These are phyloP conservation scores for Taphrina wiesneri DNA, from an alignment of 1,139 yeast genomes.

Conservation along the genomic window DNA sequence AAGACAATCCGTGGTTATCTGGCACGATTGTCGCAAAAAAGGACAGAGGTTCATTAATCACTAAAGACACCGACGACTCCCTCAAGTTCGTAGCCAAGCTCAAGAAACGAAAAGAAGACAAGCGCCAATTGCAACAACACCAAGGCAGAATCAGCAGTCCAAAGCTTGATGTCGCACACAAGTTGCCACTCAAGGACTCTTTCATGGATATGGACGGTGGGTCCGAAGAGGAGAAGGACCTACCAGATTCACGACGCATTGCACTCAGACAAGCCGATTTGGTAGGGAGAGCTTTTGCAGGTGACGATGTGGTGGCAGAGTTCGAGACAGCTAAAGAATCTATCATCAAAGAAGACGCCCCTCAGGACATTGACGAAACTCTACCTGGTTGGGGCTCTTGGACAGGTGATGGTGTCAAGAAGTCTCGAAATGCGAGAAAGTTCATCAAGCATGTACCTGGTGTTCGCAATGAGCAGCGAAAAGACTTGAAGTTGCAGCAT, in stretches of 20 bases:
- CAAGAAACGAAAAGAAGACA: constrained; percentile 39
- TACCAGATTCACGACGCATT: background rate
- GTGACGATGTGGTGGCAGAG: constrained; percentile 82
- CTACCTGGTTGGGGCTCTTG: constrained; percentile 84
- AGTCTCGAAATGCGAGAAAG: constrained; percentile 55
- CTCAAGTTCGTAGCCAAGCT: constrained; percentile 44
- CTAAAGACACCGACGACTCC: constrained; percentile 44
- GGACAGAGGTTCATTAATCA: constrained; percentile 49
- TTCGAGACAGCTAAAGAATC: constrained; percentile 72
- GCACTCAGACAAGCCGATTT: constrained; percentile 71
- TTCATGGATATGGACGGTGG: constrained; percentile 44
- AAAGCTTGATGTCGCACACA: constrained; percentile 2
- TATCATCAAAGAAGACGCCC: constrained; percentile 76
- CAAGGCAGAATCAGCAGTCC: constrained; percentile 13
- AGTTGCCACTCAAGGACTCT: constrained; percentile 36
- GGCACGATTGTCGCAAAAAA: background rate
- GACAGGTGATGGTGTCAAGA: constrained; percentile 48
- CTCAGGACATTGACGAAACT: constrained; percentile 78
- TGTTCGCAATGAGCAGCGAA: constrained; percentile 67
- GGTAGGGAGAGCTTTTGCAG: constrained; percentile 91
- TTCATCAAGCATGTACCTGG: constrained; percentile 62
- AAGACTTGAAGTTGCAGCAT: constrained; percentile 70
- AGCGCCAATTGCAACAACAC: background rate
- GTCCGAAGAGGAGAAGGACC: constrained; percentile 29
- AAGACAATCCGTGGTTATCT: constrained; percentile 26